phyloP scores from a whole-genome alignment of 345 rosid species.

The Citrus sinensis region DNA sequence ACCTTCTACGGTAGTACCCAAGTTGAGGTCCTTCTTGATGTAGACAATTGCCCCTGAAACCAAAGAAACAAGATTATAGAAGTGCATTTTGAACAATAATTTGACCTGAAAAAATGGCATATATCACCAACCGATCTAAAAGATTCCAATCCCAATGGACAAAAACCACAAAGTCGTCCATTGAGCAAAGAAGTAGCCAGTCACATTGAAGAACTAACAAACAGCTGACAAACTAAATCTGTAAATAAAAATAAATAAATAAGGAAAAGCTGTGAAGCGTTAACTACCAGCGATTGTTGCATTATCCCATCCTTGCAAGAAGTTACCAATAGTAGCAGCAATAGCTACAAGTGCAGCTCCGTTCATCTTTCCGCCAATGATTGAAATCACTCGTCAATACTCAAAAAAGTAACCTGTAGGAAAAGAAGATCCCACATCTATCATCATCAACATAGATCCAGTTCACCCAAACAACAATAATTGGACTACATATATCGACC shows the following conservation, averaged over 20 bases:
- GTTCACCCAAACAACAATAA: neutral
- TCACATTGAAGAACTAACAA: conserved; percentile 6
- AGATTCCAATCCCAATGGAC: neutral
- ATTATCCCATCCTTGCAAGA: conserved; percentile 99
- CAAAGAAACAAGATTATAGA: conserved; percentile 3
- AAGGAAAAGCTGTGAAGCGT: neutral
- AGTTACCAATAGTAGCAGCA: conserved; percentile 88
- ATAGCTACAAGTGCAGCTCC: conserved; percentile 90
- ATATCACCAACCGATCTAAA: neutral
- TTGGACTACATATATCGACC: neutral
- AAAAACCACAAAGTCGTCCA: neutral
- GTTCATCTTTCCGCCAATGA: conserved; percentile 44
- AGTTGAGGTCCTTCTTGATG: conserved; percentile 64
- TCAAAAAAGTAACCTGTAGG: conserved; percentile 25
- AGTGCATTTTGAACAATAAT: conserved; percentile 5
- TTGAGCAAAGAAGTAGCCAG: neutral
- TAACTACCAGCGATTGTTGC: conserved; percentile 94
- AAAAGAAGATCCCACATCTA: conserved; percentile 7
- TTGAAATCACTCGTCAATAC: conserved; percentile 8
- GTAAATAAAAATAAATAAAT: neutral
- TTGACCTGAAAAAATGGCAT: neutral
- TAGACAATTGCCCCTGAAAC: conserved; percentile 80
- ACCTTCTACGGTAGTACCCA: conserved; percentile 73
- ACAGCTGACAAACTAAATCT: conserved; percentile 1
- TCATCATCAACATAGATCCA: conserved; percentile 11